These are phyloP conservation scores for Chimonanthus salicifolius DNA, from an alignment of 164 flowering plant genomes.

Conservation along the genomic window DNA sequence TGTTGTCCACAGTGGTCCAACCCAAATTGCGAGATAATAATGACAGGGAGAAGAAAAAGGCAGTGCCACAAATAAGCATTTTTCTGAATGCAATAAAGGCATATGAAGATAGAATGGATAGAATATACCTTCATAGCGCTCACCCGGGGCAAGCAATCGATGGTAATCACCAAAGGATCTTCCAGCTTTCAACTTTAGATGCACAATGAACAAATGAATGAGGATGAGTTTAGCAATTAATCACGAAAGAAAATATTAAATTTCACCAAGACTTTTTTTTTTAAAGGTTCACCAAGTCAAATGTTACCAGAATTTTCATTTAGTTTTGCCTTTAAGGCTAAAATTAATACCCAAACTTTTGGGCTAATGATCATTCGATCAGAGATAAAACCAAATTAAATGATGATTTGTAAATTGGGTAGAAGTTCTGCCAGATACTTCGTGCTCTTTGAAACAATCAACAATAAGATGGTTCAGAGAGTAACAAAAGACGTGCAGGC, in stretches of 20 bases:
- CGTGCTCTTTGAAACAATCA: background rate
- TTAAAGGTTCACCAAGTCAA: background rate
- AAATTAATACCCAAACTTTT: background rate
- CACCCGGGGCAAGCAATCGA: constrained; percentile 62
- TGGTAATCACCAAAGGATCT: constrained; percentile 66
- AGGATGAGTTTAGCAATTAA: background rate
- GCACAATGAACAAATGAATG: background rate
- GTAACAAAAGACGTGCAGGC: no score
- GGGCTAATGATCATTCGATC: background rate
- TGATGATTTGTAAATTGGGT: background rate
- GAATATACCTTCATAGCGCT: constrained; percentile 64
- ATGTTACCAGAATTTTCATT: background rate
- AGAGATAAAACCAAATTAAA: no score
- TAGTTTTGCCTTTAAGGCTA: background rate
- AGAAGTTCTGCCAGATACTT: background rate
- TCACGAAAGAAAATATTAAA: background rate
- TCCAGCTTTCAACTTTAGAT: constrained; percentile 60
- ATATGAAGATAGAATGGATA: background rate
- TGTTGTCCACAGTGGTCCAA: no score
- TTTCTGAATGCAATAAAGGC: background rate
- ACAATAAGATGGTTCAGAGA: no score
- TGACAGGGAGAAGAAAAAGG: background rate
- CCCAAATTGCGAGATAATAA: background rate
- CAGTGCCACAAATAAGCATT: background rate
- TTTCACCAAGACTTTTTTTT: no score